Conservation (phyloP, 495 filamentous ascomycete genomes). For the Cercophora scortea region DNA sequence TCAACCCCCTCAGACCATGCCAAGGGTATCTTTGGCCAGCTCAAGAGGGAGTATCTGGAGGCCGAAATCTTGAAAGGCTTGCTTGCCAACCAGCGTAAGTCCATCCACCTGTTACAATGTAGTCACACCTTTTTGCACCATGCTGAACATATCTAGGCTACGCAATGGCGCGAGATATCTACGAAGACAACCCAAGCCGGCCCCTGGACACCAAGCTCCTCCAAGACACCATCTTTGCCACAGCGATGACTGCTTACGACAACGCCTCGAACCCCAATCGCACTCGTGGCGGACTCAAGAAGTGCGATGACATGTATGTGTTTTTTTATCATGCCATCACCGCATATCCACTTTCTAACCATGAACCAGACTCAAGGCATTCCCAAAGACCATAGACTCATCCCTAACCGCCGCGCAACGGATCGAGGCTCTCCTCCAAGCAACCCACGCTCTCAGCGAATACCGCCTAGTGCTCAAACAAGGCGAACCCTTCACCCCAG, state of each 20-base stretch:
- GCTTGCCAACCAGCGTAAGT: slow-evolving; percentile 59
- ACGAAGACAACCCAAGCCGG: slow-evolving; percentile 46
- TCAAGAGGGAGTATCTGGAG: slow-evolving; percentile 59
- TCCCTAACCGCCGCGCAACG: slow-evolving; percentile 45
- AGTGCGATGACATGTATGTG: slow-evolving; percentile 73
- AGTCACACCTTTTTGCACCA: too few species aligned
- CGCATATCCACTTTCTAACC: slow-evolving; percentile 3
- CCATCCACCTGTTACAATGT: background rate
- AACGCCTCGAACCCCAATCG: slow-evolving; percentile 86
- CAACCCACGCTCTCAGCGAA: slow-evolving; percentile 79
- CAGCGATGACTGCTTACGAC: slow-evolving; percentile 70
- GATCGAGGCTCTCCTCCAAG: slow-evolving; percentile 63
- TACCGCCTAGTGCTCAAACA: slow-evolving; percentile 87
- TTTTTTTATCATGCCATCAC: background rate
- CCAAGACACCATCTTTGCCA: slow-evolving; percentile 57
- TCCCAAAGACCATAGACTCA: slow-evolving; percentile 54
- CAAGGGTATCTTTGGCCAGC: slow-evolving; percentile 62
- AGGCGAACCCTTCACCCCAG: slow-evolving; percentile 85
- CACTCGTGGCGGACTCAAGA: slow-evolving; percentile 74
- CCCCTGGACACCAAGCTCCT: slow-evolving; percentile 47
- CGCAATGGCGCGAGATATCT: slow-evolving; percentile 59
- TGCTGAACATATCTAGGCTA: slow-evolving; percentile 46
- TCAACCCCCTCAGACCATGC: slow-evolving; percentile 19
- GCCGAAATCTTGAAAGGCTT: slow-evolving; percentile 68
- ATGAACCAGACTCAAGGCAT: slow-evolving; percentile 53